phyloP scores from a whole-genome alignment of 2,329 filamentous ascomycete species.

The Cadophora luteo-olivacea region DNA sequence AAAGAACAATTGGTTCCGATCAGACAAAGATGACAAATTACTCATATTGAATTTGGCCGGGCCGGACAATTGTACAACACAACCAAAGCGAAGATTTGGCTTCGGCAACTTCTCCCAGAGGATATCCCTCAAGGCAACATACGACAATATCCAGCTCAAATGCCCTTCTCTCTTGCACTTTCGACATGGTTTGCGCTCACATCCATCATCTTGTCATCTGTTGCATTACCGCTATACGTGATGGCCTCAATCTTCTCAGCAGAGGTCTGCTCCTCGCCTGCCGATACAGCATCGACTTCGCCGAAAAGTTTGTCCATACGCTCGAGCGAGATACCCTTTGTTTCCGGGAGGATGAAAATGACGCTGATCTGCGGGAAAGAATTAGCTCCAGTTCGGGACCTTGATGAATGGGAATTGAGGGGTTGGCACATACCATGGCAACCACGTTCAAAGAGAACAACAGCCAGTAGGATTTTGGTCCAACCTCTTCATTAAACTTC shows the following conservation, averaged over 20 bases:
- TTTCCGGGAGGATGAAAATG: constrained; percentile 60
- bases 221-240: constrained; percentile 26
- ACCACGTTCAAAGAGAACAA: constrained; percentile 48
- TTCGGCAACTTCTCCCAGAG: background rate
- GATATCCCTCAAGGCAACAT: background rate
- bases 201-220: constrained; percentile 13
- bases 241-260: constrained; percentile 41
- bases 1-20: too few relatives aligned
- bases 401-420: constrained; percentile 1
- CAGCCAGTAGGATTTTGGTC: constrained; percentile 49
- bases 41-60: too few relatives aligned
- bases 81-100: too few relatives aligned
- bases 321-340: constrained; percentile 60
- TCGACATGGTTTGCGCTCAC: constrained; percentile 18
- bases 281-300: constrained; percentile 37
- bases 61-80: too few relatives aligned
- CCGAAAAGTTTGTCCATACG: constrained; percentile 62
- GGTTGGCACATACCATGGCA: constrained; percentile 38
- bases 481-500: constrained; percentile 47
- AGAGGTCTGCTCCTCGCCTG: constrained; percentile 42
- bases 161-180: background rate
- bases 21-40: too few relatives aligned
- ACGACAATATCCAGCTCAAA: background rate
- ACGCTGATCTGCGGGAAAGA: constrained; percentile 49
- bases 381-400: background rate